Conservation (phyloP, 2,329 filamentous ascomycete species). For the Chalaropsis thielavioides region DNA sequence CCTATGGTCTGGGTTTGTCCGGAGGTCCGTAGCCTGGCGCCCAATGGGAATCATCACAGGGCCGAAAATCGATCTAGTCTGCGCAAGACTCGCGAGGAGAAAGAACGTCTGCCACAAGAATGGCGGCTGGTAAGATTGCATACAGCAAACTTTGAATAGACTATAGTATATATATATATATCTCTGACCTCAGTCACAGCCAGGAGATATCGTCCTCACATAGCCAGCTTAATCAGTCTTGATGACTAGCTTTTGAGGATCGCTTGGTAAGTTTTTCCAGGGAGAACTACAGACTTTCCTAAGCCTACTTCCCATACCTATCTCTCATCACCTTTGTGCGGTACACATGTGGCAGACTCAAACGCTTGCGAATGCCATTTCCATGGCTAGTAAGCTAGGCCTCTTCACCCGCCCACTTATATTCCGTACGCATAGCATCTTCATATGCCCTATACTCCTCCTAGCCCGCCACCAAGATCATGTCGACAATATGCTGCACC, state of each 20-base stretch:
- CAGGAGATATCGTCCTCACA: neutral
- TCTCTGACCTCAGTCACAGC: neutral
- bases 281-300: neutral
- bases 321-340: constrained; percentile 13
- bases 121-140: neutral
- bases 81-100: neutral
- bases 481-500: constrained; percentile 8
- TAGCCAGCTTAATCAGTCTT: neutral
- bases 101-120: neutral
- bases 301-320: constrained; percentile 7
- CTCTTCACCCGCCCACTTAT: constrained; percentile 14
- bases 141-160: neutral
- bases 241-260: neutral
- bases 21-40: constrained; percentile 3
- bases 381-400: constrained; percentile 8
- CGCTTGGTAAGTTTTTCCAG: constrained; percentile 3
- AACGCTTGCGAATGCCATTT: constrained; percentile 2
- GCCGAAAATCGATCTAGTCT: neutral
- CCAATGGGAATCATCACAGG: neutral
- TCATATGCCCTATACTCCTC: constrained; percentile 14
- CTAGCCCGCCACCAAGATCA: constrained; percentile 13
- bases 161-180: neutral
- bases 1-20: constrained; percentile 6
- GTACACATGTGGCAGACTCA: constrained; percentile 11
- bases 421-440: constrained; percentile 14